Evolutionary conservation across 306 rosid species (phyloP).

Genomic region (Sophora flavescens): DNA sequence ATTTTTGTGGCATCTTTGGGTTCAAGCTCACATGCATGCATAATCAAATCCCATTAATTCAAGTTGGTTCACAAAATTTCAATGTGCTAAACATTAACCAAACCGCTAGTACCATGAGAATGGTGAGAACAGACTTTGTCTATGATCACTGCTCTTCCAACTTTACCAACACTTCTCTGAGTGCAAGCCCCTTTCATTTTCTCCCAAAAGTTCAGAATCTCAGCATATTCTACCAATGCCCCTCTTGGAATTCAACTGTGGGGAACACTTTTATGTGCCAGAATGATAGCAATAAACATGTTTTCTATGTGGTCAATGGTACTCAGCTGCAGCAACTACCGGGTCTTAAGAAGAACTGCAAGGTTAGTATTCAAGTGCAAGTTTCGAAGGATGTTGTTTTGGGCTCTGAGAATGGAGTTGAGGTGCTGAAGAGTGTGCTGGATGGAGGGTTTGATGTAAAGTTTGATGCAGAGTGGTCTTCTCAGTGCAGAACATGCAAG

Average conservation of each 20-base stretch:
- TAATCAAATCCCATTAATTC: slow-evolving; percentile 36
- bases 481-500: slow-evolving; percentile 43
- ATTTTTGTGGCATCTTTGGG: slow-evolving; percentile 39
- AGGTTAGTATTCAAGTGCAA: slow-evolving; percentile 40
- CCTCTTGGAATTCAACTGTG: slow-evolving; percentile 23
- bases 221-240: slow-evolving; percentile 46
- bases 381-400: slow-evolving; percentile 41
- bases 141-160: slow-evolving; percentile 48
- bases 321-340: slow-evolving; percentile 38
- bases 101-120: slow-evolving; percentile 38
- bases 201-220: slow-evolving; percentile 44
- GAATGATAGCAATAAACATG: slow-evolving; percentile 35
- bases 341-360: slow-evolving; percentile 24
- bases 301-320: slow-evolving; percentile 45
- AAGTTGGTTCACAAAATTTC: slow-evolving; percentile 44
- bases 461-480: slow-evolving; percentile 45
- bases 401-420: slow-evolving; percentile 38
- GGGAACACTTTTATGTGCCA: slow-evolving; percentile 42
- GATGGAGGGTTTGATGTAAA: slow-evolving; percentile 52
- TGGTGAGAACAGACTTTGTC: slow-evolving; percentile 43
- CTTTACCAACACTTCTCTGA: slow-evolving; percentile 50
- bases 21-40: slow-evolving; percentile 45
- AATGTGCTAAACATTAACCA: slow-evolving; percentile 45
- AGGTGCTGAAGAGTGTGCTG: slow-evolving; percentile 22
- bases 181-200: slow-evolving; percentile 30